Evolutionary conservation across 2,329 filamentous ascomycete genomes (phyloP).

Genomic region (Daldinia eschscholtzii): DNA sequence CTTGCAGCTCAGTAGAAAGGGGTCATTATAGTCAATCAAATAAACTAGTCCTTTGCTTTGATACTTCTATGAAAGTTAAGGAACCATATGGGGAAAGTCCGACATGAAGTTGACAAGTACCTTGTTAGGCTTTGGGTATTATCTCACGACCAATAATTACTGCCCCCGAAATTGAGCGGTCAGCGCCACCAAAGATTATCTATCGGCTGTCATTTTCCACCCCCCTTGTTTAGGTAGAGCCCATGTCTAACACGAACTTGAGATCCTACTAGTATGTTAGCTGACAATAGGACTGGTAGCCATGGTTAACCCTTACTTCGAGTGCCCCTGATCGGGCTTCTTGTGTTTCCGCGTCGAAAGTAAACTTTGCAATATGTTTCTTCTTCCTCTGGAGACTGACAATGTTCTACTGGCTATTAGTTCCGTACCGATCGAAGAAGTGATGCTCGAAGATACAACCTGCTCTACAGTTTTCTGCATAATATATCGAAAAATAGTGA

Average conservation of each 20-base stretch:
- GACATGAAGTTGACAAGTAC: neutral
- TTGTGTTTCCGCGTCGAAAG: constrained; percentile 4
- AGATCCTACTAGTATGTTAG: constrained; percentile 18
- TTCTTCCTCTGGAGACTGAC: constrained; percentile 25
- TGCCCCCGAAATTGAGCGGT: neutral
- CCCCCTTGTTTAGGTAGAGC: neutral
- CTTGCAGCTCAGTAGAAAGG: too few species aligned
- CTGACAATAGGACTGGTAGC: neutral
- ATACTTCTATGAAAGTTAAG: neutral
- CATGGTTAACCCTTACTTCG: neutral
- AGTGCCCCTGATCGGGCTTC: neutral
- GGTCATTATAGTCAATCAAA: too few species aligned
- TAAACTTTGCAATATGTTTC: constrained; percentile 23
- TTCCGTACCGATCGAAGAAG: neutral
- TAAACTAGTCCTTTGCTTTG: too few species aligned
- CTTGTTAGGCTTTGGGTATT: neutral
- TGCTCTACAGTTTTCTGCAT: constrained; percentile 59
- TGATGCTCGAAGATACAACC: constrained; percentile 49
- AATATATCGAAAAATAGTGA: constrained; percentile 61
- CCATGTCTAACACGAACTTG: constrained; percentile 5
- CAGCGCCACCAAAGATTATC: neutral
- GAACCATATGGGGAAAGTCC: neutral
- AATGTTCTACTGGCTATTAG: constrained; percentile 23
- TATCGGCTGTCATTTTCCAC: neutral
- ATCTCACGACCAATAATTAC: neutral